A percentile compares a stretch with the other conserved stretches of the same genome.
These are phyloP conservation scores for Cicer arietinum DNA, from an alignment of 306 rosid genomes.

Conservation along the genomic window DNA sequence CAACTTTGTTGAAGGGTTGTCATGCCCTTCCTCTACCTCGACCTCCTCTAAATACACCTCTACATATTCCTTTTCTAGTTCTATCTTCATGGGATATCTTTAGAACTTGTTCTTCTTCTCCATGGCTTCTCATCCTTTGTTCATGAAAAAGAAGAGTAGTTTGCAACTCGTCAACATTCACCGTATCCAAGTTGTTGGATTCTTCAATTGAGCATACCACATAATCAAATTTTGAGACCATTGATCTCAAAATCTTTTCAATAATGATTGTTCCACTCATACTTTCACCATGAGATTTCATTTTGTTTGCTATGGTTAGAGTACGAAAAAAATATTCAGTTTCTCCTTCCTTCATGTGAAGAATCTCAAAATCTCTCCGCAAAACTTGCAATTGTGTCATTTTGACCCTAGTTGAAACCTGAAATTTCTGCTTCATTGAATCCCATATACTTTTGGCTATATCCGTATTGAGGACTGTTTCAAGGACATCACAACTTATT, in stretches of 20 bases:
- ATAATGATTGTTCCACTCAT: neutral
- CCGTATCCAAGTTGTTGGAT: neutral
- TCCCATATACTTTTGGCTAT: neutral
- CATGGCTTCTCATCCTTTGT: neutral
- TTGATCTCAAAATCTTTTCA: neutral
- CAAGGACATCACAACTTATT: neutral
- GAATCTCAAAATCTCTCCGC: neutral
- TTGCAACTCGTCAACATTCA: neutral
- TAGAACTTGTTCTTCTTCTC: neutral
- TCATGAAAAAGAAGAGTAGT: neutral
- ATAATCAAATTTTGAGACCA: neutral
- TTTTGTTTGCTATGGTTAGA: conserved; percentile 4
- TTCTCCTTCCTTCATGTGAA: neutral
- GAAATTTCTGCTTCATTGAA: neutral
- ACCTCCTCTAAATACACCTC: neutral
- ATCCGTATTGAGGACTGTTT: neutral
- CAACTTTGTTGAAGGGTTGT: neutral
- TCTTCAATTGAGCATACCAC: neutral
- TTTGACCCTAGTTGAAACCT: neutral
- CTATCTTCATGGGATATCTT: neutral
- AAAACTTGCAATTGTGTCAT: neutral
- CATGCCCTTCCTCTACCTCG: neutral
- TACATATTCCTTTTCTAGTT: neutral
- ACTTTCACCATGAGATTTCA: conserved; percentile 1
- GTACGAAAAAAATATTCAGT: conserved; percentile 1